Conservation (phyloP, 345 rosid species). For the Gossypium sturtianum region DNA sequence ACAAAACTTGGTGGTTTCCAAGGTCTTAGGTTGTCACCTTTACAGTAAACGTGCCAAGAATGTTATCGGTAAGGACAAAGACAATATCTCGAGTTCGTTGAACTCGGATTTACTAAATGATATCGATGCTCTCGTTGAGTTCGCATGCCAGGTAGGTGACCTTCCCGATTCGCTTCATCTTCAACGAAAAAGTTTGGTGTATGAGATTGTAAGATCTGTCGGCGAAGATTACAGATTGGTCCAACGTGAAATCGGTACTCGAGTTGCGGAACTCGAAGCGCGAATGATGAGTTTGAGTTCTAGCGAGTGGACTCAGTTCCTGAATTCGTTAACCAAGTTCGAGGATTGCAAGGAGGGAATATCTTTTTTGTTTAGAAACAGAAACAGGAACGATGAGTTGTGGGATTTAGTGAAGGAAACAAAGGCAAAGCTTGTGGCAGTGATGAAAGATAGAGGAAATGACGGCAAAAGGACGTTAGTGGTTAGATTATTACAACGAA, state of each 20-base stretch:
- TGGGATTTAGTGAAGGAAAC: conserved; percentile 40
- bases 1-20: conserved; percentile 34
- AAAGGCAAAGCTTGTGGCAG: conserved; percentile 4
- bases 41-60: background rate
- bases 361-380: conserved; percentile 31
- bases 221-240: conserved; percentile 39
- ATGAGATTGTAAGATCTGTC: conserved; percentile 40
- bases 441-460: conserved; percentile 13
- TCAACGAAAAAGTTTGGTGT: conserved; percentile 36
- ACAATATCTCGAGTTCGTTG: conserved; percentile 6
- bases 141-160: conserved; percentile 22
- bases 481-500: conserved; percentile 1
- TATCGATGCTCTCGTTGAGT: conserved; percentile 31
- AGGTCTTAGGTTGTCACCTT: conserved; percentile 30
- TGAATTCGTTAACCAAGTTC: conserved; percentile 21
- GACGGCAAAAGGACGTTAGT: background rate
- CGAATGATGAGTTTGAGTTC: conserved; percentile 27
- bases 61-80: background rate
- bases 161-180: conserved; percentile 40
- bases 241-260: conserved; percentile 31
- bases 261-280: conserved; percentile 33
- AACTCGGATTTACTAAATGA: conserved; percentile 33
- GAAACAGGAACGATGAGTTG: conserved; percentile 33
- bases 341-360: conserved; percentile 34
- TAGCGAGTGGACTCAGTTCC: conserved; percentile 32